A percentile compares a stretch with the other conserved stretches of the same genome.
Conservation (phyloP, 1,139 yeast species). For the Candida sp. region DNA sequence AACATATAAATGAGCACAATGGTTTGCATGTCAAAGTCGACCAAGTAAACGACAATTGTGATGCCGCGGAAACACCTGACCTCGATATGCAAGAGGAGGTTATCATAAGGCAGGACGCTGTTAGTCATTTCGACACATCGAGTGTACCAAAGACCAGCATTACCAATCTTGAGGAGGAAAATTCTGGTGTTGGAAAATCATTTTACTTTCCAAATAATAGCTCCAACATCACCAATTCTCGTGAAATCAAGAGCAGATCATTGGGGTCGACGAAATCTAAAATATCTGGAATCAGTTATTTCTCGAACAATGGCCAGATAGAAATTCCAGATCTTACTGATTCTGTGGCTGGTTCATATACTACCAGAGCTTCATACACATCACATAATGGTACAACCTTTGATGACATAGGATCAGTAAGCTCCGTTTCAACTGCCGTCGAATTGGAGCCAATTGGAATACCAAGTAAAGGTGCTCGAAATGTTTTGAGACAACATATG, state of each 20-base stretch:
- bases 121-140: background rate
- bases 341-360: conserved; percentile 15
- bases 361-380: conserved; percentile 16
- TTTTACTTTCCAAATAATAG: conserved; percentile 39
- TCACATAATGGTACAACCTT: conserved; percentile 27
- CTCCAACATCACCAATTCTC: conserved; percentile 32
- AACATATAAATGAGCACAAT: background rate
- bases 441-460: conserved; percentile 33
- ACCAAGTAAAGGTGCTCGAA: conserved; percentile 31
- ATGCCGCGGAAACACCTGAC: background rate
- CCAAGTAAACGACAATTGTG: background rate
- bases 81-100: background rate
- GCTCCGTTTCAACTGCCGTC: conserved; percentile 13
- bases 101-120: background rate
- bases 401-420: conserved; percentile 23
- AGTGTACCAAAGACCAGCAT: background rate
- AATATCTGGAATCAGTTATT: conserved; percentile 21
- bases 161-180: conserved; percentile 11
- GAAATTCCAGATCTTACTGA: conserved; percentile 40
- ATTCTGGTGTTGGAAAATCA: conserved; percentile 31
- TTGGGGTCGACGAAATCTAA: conserved; percentile 13
- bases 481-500: conserved; percentile 24
- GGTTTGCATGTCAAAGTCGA: background rate
- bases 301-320: conserved; percentile 34
- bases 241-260: conserved; percentile 15